phyloP scores from a whole-genome alignment of 2,329 filamentous ascomycete species.

The Colletotrichum lupini region DNA sequence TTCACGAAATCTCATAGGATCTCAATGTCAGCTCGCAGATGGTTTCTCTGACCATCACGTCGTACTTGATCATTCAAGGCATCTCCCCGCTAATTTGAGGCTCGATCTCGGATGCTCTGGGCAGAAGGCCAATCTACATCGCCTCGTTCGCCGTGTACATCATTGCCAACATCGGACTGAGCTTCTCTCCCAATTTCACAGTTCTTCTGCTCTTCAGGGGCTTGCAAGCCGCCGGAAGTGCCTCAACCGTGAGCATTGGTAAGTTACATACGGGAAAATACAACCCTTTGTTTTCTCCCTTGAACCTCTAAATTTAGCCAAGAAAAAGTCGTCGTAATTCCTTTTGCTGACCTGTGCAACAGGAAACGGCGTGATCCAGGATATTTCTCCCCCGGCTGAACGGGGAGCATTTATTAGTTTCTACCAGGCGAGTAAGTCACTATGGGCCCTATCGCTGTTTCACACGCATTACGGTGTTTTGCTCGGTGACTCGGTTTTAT shows the following conservation, averaged over 20 bases:
- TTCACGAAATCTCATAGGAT: conserved; percentile 36
- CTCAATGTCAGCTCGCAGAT: conserved; percentile 43
- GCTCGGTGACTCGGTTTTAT: background rate
- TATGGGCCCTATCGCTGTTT: background rate
- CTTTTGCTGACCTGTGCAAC: background rate
- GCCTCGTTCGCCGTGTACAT: conserved; percentile 60
- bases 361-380: conserved; percentile 47
- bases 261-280: conserved; percentile 21
- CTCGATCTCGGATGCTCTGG: conserved; percentile 57
- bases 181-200: conserved; percentile 53
- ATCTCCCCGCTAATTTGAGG: conserved; percentile 61
- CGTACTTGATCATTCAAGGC: conserved; percentile 63
- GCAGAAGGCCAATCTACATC: conserved; percentile 57
- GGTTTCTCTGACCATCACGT: conserved; percentile 54
- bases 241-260: conserved; percentile 60
- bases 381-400: conserved; percentile 43
- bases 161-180: conserved; percentile 57
- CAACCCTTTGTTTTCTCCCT: background rate
- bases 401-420: conserved; percentile 45
- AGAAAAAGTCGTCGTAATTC: background rate
- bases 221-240: conserved; percentile 59
- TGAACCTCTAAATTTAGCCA: too few relatives aligned
- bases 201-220: conserved; percentile 57
- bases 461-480: too few relatives aligned
- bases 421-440: conserved; percentile 44